Evolutionary conservation across 2,329 filamentous ascomycete genomes (phyloP), one percentile per base, ranked within the genome.

Genomic region (Calonectria fujianensis): DNA sequence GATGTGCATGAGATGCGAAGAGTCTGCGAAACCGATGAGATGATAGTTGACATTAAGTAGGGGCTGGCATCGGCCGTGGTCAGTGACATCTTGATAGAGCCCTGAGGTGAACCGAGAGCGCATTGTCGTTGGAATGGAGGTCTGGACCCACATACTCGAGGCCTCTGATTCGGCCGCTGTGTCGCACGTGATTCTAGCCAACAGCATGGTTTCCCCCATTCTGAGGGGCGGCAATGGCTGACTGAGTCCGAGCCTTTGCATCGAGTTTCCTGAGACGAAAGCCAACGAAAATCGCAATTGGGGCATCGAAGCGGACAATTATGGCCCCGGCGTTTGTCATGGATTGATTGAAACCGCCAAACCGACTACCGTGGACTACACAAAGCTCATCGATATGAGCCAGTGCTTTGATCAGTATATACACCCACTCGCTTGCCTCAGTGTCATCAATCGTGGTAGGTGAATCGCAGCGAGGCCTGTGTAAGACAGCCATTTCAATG

Each of bases 161-260:
- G 63, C 45, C 48, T 76, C 70, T 81, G 78, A 81, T 81, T 81
- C 75, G 79, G 61, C 31, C 59, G 70, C 69, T 39, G 51, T 13
- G 69, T 54, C 61, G 79, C 80, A 81, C 80, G 80, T 81, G 80
- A 81, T 78, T 51, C 57, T 48, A 27, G 37, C 66, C 63, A 73
- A 70, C 70, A 78, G 74, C 75, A 76, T 76, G 76, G 71, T 78
- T 80, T 80, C 78, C 75, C 75, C 59, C 65, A 78, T 76, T 73
- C 73, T 78, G 80, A 81, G 80, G 80, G 80, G 80, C 78, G 48
- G 74, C 76, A 77, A 78, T 80, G 77, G 80, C 77, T 81, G 80
- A 81, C 78, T 52, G 70, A 78, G 57, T 70, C 75, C 51, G 74
- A 81, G 78, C 77, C 79, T 73, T 79, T 80, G 70, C 74, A 70